A percentile compares a stretch with the other conserved stretches of the same genome.
Evolutionary conservation across 2,329 filamentous ascomycete genomes (phyloP).

Genomic region (Penicillium sclerotigenum): DNA sequence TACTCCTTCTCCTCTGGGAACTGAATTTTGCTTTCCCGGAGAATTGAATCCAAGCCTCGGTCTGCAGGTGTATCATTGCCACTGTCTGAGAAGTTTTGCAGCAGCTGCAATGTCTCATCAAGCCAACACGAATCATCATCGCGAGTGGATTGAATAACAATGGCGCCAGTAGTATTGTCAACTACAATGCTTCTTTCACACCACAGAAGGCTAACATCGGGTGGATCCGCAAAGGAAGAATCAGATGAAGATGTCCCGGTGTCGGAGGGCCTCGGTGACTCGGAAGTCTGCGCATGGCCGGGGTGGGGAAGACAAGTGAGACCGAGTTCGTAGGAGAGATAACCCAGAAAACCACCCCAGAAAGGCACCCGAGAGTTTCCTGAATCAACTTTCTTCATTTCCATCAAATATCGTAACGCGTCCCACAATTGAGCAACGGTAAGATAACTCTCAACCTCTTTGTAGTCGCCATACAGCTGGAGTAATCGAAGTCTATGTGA

Average conservation of each 20-base stretch:
- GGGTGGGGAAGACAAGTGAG: constrained; percentile 54
- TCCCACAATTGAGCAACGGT: constrained; percentile 34
- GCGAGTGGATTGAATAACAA: constrained; percentile 67
- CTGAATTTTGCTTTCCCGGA: constrained; percentile 28
- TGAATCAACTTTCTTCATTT: constrained; percentile 37
- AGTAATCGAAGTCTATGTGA: constrained; percentile 23
- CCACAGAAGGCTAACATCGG: constrained; percentile 74
- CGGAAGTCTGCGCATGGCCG: constrained; percentile 36
- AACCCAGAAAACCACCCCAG: constrained; percentile 80
- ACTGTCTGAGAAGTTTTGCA: constrained; percentile 20
- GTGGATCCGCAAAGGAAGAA: constrained; percentile 42
- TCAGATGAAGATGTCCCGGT: not conserved
- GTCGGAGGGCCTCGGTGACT: not conserved
- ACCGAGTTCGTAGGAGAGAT: constrained; percentile 79
- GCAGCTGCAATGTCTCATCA: constrained; percentile 27
- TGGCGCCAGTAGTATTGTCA: constrained; percentile 62
- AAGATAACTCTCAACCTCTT: constrained; percentile 17
- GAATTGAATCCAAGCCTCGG: constrained; percentile 31
- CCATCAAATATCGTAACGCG: constrained; percentile 38
- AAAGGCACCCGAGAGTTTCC: constrained; percentile 55
- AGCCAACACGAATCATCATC: constrained; percentile 49
- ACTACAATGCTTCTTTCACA: constrained; percentile 73
- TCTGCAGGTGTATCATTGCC: constrained; percentile 15
- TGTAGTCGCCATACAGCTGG: constrained; percentile 14
- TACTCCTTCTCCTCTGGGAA: constrained; percentile 53